Percentiles rank a stretch among this genome's conserved stretches.
phyloP scores from a whole-genome alignment of 805 yeast species.

The Barnettozyma californica region DNA sequence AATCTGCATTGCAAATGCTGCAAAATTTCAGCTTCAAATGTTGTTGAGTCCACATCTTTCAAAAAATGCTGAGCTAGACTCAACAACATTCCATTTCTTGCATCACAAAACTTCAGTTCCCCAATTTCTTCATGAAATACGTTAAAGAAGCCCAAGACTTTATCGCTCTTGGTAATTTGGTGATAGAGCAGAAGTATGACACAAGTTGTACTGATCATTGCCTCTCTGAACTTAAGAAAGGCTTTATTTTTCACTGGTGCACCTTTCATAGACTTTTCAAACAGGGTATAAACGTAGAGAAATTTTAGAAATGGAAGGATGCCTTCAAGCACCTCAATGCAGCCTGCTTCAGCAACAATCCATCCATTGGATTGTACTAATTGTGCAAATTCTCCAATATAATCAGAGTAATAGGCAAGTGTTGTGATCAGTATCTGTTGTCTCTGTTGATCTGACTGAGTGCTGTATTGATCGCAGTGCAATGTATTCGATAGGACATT shows the following conservation, averaged over 20 bases:
- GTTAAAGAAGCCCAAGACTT: slow-evolving; percentile 44
- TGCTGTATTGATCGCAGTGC: slow-evolving; percentile 20
- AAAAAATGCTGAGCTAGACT: slow-evolving; percentile 51
- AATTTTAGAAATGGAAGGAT: slow-evolving; percentile 34
- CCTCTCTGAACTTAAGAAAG: slow-evolving; percentile 31
- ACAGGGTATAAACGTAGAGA: slow-evolving; percentile 39
- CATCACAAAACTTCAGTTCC: slow-evolving; percentile 58
- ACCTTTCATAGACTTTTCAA: slow-evolving; percentile 7
- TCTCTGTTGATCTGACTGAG: slow-evolving; percentile 30
- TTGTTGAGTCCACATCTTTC: slow-evolving; percentile 34
- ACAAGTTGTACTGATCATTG: slow-evolving; percentile 34
- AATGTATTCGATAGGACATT: slow-evolving; percentile 37
- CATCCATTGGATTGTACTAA: slow-evolving; percentile 31
- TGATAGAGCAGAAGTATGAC: slow-evolving; percentile 35
- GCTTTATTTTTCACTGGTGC: slow-evolving; percentile 6
- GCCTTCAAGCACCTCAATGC: slow-evolving; percentile 14
- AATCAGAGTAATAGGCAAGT: slow-evolving; percentile 49
- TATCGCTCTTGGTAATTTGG: neutral
- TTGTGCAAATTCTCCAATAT: slow-evolving; percentile 34
- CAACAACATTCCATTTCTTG: slow-evolving; percentile 57
- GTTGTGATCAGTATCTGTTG: slow-evolving; percentile 40
- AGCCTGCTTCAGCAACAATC: slow-evolving; percentile 18
- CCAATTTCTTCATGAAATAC: slow-evolving; percentile 75
- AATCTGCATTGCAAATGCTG: slow-evolving; percentile 78
- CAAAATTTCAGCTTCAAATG: slow-evolving; percentile 62